A percentile compares a stretch with the other conserved stretches of the same genome.
Evolutionary conservation across 176 grass and related monocot genomes (phyloP).

Genomic region (Carex kokanica): DNA sequence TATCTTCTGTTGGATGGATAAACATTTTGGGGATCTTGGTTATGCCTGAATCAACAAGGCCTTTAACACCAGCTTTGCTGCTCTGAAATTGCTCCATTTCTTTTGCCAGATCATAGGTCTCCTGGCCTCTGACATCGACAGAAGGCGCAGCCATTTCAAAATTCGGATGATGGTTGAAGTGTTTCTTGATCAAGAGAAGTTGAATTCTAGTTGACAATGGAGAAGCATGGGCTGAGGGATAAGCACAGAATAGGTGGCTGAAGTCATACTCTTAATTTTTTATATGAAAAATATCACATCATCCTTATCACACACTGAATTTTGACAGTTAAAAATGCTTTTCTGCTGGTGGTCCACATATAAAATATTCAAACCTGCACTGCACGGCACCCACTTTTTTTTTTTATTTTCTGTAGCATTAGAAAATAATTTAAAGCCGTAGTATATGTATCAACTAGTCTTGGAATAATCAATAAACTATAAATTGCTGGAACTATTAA

Average conservation of each 20-base stretch:
- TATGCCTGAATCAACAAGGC: slow-evolving; percentile 30
- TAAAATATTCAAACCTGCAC: slow-evolving; percentile 12
- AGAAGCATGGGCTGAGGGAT: neutral
- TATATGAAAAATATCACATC: slow-evolving; percentile 4
- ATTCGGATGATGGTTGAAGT: neutral
- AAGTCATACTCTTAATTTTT: neutral
- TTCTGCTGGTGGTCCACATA: neutral
- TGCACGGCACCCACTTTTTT: too few relatives aligned
- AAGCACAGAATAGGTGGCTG: neutral
- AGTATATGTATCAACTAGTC: too few relatives aligned
- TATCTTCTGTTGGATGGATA: slow-evolving; percentile 23
- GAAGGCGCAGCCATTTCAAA: neutral
- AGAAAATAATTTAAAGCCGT: too few relatives aligned
- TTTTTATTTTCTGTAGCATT: too few relatives aligned
- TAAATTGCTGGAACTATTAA: too few relatives aligned
- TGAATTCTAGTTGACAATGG: neutral
- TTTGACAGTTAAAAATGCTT: neutral
- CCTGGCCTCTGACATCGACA: neutral
- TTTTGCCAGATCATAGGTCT: slow-evolving; percentile 17
- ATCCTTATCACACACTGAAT: neutral
- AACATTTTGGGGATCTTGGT: slow-evolving; percentile 32
- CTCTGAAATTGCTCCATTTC: slow-evolving; percentile 16
- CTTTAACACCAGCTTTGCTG: slow-evolving; percentile 22
- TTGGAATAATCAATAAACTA: too few relatives aligned
- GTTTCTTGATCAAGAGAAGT: slow-evolving; percentile 15